A percentile compares a stretch with the other conserved stretches of the same genome.
Evolutionary conservation across 352 stramenopile genomes (phyloP).

Genomic region (Saprolegnia diclina): DNA sequence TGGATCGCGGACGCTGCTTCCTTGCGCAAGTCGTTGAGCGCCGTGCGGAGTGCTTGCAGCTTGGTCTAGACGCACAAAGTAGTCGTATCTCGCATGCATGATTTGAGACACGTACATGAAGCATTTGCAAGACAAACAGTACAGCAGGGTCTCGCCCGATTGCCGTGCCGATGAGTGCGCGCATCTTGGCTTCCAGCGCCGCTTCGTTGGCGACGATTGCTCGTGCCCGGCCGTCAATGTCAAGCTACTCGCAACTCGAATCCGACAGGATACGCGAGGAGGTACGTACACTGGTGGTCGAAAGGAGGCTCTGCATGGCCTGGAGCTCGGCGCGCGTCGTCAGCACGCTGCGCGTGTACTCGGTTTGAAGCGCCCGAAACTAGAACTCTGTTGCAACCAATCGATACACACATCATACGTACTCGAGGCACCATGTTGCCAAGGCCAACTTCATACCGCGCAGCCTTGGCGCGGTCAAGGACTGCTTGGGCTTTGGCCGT

Average conservation of each 20-base stretch:
- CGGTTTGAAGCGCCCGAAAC: background rate
- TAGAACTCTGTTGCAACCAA: background rate
- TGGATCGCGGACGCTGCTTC: background rate
- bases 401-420: no score
- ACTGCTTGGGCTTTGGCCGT: background rate
- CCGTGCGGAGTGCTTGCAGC: background rate
- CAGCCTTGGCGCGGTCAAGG: background rate
- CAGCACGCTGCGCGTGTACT: background rate
- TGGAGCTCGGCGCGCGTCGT: background rate
- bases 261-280: background rate
- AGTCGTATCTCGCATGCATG: no score
- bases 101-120: constrained; percentile 23
- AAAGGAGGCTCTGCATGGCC: background rate
- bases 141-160: constrained; percentile 9
- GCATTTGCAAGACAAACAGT: background rate
- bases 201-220: background rate
- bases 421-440: background rate
- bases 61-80: constrained; percentile 6
- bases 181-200: background rate
- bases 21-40: background rate
- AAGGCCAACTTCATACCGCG: background rate
- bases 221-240: background rate
- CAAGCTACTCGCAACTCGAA: background rate
- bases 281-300: background rate
- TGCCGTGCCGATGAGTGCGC: background rate